A percentile compares a stretch with the other conserved stretches of the same genome.
Evolutionary conservation across 2,329 filamentous ascomycete species (phyloP).

Genomic region (Penicillium sp.): DNA sequence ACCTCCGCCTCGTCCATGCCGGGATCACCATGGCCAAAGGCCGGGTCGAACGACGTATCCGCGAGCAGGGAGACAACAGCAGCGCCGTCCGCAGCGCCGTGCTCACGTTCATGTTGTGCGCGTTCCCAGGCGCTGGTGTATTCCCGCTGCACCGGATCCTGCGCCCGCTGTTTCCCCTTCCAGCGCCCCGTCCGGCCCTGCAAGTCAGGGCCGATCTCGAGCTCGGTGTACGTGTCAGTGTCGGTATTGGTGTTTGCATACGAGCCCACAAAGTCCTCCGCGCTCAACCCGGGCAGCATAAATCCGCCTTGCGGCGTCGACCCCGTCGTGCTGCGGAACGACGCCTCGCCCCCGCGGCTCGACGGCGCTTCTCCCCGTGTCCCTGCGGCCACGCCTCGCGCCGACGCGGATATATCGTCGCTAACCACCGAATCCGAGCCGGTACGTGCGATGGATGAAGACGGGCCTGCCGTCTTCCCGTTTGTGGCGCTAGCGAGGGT

Average conservation of each 20-base stretch:
- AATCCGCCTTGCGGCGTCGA: constrained; percentile 5
- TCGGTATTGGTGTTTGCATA: constrained; percentile 3
- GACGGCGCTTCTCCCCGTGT: neutral
- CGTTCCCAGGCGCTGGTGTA: constrained; percentile 26
- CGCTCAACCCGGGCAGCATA: constrained; percentile 13
- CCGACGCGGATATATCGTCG: constrained; percentile 1
- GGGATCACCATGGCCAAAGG: constrained; percentile 10
- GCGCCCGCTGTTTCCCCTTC: constrained; percentile 23
- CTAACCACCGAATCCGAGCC: neutral
- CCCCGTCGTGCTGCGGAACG: constrained; percentile 9
- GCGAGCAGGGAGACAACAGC: constrained; percentile 44
- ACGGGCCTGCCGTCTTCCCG: constrained; percentile 12
- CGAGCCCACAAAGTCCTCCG: constrained; percentile 27
- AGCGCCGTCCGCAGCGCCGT: constrained; percentile 38
- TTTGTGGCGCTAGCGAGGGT: constrained; percentile 21
- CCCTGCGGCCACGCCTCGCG: neutral
- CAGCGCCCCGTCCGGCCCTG: constrained; percentile 16
- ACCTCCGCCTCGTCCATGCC: constrained; percentile 9
- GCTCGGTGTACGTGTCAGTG: neutral
- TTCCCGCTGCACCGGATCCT: constrained; percentile 12
- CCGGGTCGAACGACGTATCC: constrained; percentile 30
- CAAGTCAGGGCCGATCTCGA: neutral
- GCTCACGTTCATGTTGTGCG: constrained; percentile 3
- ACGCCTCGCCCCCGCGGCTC: neutral
- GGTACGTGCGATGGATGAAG: neutral